Evolutionary conservation across 768 basidiomycete genomes (phyloP).

Genomic region (Suillus clintonianus): DNA sequence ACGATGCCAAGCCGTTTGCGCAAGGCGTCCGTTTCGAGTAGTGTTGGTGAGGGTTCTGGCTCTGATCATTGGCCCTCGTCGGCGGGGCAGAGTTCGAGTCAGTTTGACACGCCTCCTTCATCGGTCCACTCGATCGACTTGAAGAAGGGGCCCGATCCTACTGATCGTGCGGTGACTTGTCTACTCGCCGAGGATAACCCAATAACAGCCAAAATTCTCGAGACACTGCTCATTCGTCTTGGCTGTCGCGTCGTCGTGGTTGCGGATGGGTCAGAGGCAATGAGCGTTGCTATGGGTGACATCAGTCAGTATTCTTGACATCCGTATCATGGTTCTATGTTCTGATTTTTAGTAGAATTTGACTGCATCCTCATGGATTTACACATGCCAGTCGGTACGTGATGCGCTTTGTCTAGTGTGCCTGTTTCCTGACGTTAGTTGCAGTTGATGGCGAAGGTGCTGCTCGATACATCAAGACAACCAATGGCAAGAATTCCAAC

Average conservation of each 20-base stretch:
- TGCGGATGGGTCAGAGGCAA: slow-evolving; percentile 94
- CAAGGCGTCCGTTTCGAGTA: slow-evolving; percentile 85
- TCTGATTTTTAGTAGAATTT: slow-evolving; percentile 61
- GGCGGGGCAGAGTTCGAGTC: slow-evolving; percentile 50
- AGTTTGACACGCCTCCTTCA: slow-evolving; percentile 68
- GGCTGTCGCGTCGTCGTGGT: slow-evolving; percentile 97
- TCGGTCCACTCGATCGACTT: slow-evolving; percentile 86
- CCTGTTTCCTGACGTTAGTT: slow-evolving; percentile 11
- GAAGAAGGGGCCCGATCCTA: slow-evolving; percentile 74
- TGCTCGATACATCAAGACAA: slow-evolving; percentile 95
- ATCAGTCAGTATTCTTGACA: slow-evolving; percentile 69
- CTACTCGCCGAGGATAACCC: slow-evolving; percentile 97
- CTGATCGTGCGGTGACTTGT: slow-evolving; percentile 89
- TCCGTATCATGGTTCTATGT: not conserved
- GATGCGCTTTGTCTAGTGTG: not conserved
- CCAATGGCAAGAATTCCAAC: slow-evolving; percentile 90
- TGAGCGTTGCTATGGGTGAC: slow-evolving; percentile 96
- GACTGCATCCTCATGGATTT: slow-evolving; percentile 96
- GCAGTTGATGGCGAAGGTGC: slow-evolving; percentile 94
- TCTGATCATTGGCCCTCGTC: slow-evolving; percentile 75
- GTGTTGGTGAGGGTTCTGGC: slow-evolving; percentile 75
- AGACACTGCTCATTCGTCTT: slow-evolving; percentile 89
- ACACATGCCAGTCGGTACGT: slow-evolving; percentile 90
- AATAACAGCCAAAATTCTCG: slow-evolving; percentile 96
- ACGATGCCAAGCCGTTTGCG: slow-evolving; percentile 88